Evolutionary conservation across 2,329 filamentous ascomycete genomes (phyloP), one percentile per base, ranked within the genome.

Genomic region (Xylaria sp.): DNA sequence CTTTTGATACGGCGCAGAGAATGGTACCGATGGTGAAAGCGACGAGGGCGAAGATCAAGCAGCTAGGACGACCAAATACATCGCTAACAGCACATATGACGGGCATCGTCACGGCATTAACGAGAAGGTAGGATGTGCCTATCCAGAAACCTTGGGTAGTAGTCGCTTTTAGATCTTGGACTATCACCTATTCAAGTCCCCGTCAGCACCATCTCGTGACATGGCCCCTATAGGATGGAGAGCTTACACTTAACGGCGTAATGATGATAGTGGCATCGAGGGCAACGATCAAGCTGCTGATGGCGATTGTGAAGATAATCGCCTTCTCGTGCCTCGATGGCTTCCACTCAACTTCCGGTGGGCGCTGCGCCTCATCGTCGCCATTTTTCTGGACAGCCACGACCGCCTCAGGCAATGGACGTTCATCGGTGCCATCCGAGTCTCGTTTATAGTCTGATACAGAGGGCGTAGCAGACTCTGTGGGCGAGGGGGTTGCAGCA

Each of bases 21-120:
- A 81, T 71, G 2, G 80, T 84, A 13, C 82, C 83, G 27, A 75
- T 42, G 0, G 77, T 78, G 71, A 87, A 86, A 69, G 84, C 69
- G 1, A 68, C 31, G 11, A 80, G 69, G n/a, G 78, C 71, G 49
- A 77, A 74, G 29, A 76, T 75, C 20, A 81, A 68, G 36, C 76
- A 75, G 45, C 75, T 71, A 13, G 78, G 77, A 1, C 79, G 74
- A 29, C 79, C 78, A 39, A 79, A 74, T 69, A 82, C 68, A 60
- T 77, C 72, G 76, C 75, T 73, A 63, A 80, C 63, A 51, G 79
- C 75, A 65, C 74, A 75, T 25, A 77, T 67, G 38, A 66, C 60
- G 7, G 73, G 73, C 73, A 74, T 75, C 15, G 73, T 70, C 36
- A 75, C 72, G 1, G 74, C 73, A 51, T 75, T 76, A 31, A 74